Percentiles rank a stretch among this genome's conserved stretches.
Evolutionary conservation across 2,329 filamentous ascomycete species (phyloP).

Genomic region (Gnomoniopsis smithogilvyi): DNA sequence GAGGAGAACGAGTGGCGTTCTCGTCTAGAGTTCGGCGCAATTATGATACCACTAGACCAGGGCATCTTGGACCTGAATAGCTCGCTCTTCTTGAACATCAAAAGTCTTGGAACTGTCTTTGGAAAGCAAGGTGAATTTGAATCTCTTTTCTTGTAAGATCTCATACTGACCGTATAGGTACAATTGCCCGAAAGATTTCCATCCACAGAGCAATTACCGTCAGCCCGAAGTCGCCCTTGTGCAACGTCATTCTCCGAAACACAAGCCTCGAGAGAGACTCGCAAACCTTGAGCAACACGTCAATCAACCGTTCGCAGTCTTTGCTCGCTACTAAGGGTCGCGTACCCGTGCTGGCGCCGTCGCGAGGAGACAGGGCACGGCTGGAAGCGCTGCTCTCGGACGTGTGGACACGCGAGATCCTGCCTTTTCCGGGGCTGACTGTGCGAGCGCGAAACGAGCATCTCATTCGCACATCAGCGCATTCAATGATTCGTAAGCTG

Average conservation of each 20-base stretch:
- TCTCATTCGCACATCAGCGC: constrained; percentile 73
- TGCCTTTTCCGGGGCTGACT: constrained; percentile 83
- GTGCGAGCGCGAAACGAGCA: constrained; percentile 63
- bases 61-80: constrained; percentile 47
- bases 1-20: constrained; percentile 81
- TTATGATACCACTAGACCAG: constrained; percentile 34
- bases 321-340: constrained; percentile 65
- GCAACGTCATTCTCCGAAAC: constrained; percentile 83
- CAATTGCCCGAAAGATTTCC: constrained; percentile 65
- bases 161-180: constrained; percentile 38
- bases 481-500: constrained; percentile 82
- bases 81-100: constrained; percentile 67
- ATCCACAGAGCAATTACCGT: constrained; percentile 77
- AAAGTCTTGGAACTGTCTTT: constrained; percentile 71
- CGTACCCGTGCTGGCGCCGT: constrained; percentile 69
- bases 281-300: constrained; percentile 40
- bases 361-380: constrained; percentile 71
- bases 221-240: constrained; percentile 63
- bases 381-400: constrained; percentile 73
- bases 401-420: constrained; percentile 76
- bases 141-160: neutral
- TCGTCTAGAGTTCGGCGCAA: constrained; percentile 51
- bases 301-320: constrained; percentile 76
- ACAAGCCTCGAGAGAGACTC: constrained; percentile 66
- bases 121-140: constrained; percentile 59